Evolutionary conservation across 371 early-diverging fungal genomes (phyloP).

Genomic region (Saksenaea oblongispora): DNA sequence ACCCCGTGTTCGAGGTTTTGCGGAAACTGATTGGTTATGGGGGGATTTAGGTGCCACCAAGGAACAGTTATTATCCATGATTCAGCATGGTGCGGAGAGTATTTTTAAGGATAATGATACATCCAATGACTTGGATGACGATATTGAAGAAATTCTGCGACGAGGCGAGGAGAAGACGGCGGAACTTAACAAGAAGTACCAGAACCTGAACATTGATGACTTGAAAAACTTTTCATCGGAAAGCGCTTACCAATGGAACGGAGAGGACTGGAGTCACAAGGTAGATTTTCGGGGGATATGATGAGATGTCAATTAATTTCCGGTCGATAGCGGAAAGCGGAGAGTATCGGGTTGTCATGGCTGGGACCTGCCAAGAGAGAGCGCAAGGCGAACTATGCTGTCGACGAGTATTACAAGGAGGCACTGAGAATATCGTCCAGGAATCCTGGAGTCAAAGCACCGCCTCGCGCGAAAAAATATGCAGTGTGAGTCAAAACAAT

Average conservation of each 20-base stretch:
- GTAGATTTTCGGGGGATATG: conserved; percentile 5
- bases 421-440: conserved; percentile 61
- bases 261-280: conserved; percentile 85
- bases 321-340: conserved; percentile 36
- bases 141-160: conserved; percentile 88
- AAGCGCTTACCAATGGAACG: conserved; percentile 92
- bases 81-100: conserved; percentile 94
- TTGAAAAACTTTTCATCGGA: conserved; percentile 81
- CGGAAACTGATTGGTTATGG: conserved; percentile 6
- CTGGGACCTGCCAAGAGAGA: conserved; percentile 90
- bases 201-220: conserved; percentile 86
- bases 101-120: conserved; percentile 77
- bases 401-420: conserved; percentile 87
- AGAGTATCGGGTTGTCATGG: conserved; percentile 58
- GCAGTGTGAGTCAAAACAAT: conserved; percentile 30
- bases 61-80: conserved; percentile 93
- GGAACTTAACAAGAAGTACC: conserved; percentile 84
- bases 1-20: neutral
- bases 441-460: conserved; percentile 42
- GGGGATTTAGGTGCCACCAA: conserved; percentile 51
- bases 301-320: neutral
- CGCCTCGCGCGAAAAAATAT: conserved; percentile 61
- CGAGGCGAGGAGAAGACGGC: conserved; percentile 91
- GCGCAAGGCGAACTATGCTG: conserved; percentile 81
- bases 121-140: conserved; percentile 56